Evolutionary conservation across 345 rosid genomes (phyloP).

Genomic region (Heritiera fomes): DNA sequence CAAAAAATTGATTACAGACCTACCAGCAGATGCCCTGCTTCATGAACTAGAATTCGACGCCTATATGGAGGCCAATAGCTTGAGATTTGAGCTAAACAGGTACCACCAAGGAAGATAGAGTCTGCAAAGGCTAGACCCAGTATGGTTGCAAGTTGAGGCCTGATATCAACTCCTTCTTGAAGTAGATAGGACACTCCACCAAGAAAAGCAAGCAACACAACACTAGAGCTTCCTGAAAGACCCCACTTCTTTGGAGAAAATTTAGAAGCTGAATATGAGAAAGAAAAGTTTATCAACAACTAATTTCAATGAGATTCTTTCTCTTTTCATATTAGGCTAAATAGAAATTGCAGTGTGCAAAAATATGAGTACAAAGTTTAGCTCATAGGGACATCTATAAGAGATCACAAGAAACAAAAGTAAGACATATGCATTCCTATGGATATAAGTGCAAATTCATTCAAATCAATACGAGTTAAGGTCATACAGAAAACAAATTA

Average conservation of each 20-base stretch:
- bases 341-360: not conserved
- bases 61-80: conserved; percentile 90
- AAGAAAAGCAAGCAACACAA: conserved; percentile 55
- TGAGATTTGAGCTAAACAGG: conserved; percentile 81
- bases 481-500: not conserved
- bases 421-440: not conserved
- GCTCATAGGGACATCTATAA: not conserved
- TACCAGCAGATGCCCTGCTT: conserved; percentile 87
- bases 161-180: conserved; percentile 71
- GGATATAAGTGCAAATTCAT: not conserved
- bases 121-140: conserved; percentile 74
- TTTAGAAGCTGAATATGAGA: conserved; percentile 47
- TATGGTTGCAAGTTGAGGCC: conserved; percentile 65
- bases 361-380: not conserved
- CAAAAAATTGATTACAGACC: conserved; percentile 42
- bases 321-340: not conserved
- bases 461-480: not conserved
- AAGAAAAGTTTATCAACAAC: conserved; percentile 12
- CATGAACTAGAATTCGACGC: conserved; percentile 87
- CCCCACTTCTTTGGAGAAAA: conserved; percentile 96
- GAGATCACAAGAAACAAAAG: not conserved
- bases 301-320: not conserved
- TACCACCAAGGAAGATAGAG: conserved; percentile 77
- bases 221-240: conserved; percentile 57
- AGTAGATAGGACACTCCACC: conserved; percentile 72